Conservation (phyloP, 192 early-diverging fungal species). For the Paraglomus brasilianum region DNA sequence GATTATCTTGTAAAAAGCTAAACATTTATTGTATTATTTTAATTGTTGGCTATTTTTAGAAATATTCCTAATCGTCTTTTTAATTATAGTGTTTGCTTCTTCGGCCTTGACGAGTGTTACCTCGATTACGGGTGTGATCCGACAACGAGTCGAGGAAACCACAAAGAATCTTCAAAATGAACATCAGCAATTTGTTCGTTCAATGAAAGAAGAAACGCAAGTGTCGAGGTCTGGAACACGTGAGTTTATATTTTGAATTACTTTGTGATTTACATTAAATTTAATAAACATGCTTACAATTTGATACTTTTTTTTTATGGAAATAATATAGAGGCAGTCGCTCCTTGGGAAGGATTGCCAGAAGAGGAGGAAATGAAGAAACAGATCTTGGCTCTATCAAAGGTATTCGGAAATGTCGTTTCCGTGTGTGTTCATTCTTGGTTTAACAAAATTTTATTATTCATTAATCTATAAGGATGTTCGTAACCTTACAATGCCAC, state of each 20-base stretch:
- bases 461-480: constrained; percentile 46
- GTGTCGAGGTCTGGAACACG: constrained; percentile 42
- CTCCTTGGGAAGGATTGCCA: constrained; percentile 53
- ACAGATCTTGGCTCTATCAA: constrained; percentile 48
- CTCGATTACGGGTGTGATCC: constrained; percentile 15
- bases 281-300: background rate
- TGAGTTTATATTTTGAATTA: constrained; percentile 18
- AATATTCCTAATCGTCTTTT: background rate
- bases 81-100: constrained; percentile 22
- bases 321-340: constrained; percentile 39
- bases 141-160: constrained; percentile 31
- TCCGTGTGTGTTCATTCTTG: background rate
- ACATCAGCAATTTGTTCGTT: constrained; percentile 48
- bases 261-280: background rate
- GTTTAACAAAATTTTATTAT: background rate
- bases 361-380: constrained; percentile 53
- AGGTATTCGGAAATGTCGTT: constrained; percentile 30
- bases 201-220: constrained; percentile 43
- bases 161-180: constrained; percentile 47
- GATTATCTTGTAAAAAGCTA: background rate
- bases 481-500: constrained; percentile 58
- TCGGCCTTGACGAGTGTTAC: constrained; percentile 25
- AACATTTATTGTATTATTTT: too few relatives aligned
- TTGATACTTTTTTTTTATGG: background rate
- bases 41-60: background rate